Conservation (phyloP, 1,139 yeast genomes). For the Waltiozyma sp. region DNA sequence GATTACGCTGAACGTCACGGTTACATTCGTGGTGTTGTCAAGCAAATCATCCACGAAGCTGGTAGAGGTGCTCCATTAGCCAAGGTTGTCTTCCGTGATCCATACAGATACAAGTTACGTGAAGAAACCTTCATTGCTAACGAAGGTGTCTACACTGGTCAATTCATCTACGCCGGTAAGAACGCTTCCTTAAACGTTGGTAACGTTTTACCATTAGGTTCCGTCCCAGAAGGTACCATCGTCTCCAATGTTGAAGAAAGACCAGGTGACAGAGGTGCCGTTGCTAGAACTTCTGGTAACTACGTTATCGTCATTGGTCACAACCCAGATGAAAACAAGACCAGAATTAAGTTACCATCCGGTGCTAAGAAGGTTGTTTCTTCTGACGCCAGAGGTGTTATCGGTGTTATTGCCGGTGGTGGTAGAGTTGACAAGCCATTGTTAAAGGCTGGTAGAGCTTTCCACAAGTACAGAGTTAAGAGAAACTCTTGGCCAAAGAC, state of each 20-base stretch:
- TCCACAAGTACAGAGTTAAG: constrained; percentile 98
- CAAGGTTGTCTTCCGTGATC: constrained; percentile 98
- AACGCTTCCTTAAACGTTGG: constrained; percentile 96
- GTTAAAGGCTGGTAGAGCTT: constrained; percentile 99
- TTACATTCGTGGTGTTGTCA: constrained; percentile 97
- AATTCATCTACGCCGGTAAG: constrained; percentile 97
- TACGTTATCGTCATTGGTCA: constrained; percentile 98
- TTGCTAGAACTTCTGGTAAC: constrained; percentile 99
- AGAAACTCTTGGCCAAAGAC: constrained; percentile 99
- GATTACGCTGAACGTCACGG: constrained; percentile 99
- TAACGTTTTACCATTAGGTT: constrained; percentile 92
- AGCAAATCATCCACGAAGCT: constrained; percentile 98
- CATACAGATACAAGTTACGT: constrained; percentile 96
- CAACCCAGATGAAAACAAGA: constrained; percentile 98
- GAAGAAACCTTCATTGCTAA: constrained; percentile 98
- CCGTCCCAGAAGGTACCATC: constrained; percentile 99
- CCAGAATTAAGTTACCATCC: constrained; percentile 98
- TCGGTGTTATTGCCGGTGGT: constrained; percentile 99
- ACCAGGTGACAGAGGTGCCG: constrained; percentile 99
- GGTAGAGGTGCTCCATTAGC: constrained; percentile 99
- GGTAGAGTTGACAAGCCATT: constrained; percentile 99
- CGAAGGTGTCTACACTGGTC: constrained; percentile 99
- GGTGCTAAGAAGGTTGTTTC: constrained; percentile 96
- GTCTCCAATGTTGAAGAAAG: constrained; percentile 97
- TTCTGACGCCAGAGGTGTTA: constrained; percentile 97